Evolutionary conservation across 2,329 filamentous ascomycete genomes (phyloP), one percentile per base, ranked within the genome.

Genomic region (Xylariaceae sp.): DNA sequence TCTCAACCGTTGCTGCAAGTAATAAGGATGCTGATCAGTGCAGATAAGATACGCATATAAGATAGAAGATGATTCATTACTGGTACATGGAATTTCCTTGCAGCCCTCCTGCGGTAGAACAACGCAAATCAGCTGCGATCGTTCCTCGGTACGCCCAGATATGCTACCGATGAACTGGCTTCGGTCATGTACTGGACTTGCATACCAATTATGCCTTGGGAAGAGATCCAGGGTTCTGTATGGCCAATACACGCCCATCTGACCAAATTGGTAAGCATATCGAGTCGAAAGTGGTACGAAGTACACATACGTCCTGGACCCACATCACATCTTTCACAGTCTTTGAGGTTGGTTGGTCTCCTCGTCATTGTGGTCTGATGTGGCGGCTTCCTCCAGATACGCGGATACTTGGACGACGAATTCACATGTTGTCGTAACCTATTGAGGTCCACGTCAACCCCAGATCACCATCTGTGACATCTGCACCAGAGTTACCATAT

Each of bases 291-390:
- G n/a, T n/a, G n/a, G n/a, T n/a, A n/a, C n/a, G n/a, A n/a, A n/a
- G n/a, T n/a, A n/a, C n/a, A n/a, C 29, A 4, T 47, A 32, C 11
- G 35, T 39, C 33, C 50, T 42, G 42, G 53, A 41, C 49, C 56
- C 53, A 57, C 56, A 50, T 45, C 27, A 13, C 27, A n/a, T n/a
- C n/a, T n/a, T n/a, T n/a, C n/a, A n/a, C 27, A 13, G 29, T 33
- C 33, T 48, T 48, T 40, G 32, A 43, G 33, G 39, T 42, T 46
- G 48, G 48, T 42, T 55, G 40, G 39, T 49, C 45, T 57, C 45
- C 33, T 44, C 29, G 43, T 57, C 53, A 56, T 52, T 53, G 49
- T 67, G 65, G 64, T 53, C 64, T 66, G 63, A 67, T 65, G 63
- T 67, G 61, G 64, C 63, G 59, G 58, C 33, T 50, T 54, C 57